Base-by-base conservation (phyloP, 768 basidiomycete species). In the Imleria badia region DNA sequence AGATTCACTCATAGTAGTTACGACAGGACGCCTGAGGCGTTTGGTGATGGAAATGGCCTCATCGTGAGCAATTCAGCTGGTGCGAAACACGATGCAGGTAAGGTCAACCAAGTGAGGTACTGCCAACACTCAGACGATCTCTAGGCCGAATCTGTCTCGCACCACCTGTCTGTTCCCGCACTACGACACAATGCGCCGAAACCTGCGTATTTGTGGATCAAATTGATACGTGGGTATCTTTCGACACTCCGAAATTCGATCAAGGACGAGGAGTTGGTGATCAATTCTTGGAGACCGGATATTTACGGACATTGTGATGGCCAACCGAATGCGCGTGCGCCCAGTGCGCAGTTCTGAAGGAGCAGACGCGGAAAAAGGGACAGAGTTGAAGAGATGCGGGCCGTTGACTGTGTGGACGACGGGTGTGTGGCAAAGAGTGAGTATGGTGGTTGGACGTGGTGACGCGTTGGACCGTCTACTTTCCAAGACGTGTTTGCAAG, bases 1-100 rank as follows among this genome's bases (percentile, higher is more conserved):
- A 23, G 6, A n/a, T 42, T 39, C 14, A 48, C 35, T 56, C 17
- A 56, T n/a, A n/a, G n/a, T 51, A 3, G 26, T 29, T 34, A 22
- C 13, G 40, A n/a, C 60, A 91, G 89, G 76, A 81, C 12, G 81
- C 89, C 8, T 98, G 70, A 78, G 40, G 78, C 81, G 0, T 98
- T 98, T 62, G 91, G 90, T 0, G 78, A 84, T 23, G 80, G 79
- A 1, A 88, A 92, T 55, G 82, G 98, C 7, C 75, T 99, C 56
- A 83, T 98, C 43, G 95, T 98, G 33, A 93, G 91, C 70, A 99
- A 99, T 67, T 94, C 95, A 19, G 93, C 93, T 0, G 95, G 96
- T 2, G 89, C 91, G 23, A 80, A 76, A 52, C 78, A 85, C 52
- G 91, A 92, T 59, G 76, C 90, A 94, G 72, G 95, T 92, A 59